Evolutionary conservation across 345 rosid genomes (phyloP), one percentile per base, ranked within the genome.

Genomic region (Hirschfeldia incana): DNA sequence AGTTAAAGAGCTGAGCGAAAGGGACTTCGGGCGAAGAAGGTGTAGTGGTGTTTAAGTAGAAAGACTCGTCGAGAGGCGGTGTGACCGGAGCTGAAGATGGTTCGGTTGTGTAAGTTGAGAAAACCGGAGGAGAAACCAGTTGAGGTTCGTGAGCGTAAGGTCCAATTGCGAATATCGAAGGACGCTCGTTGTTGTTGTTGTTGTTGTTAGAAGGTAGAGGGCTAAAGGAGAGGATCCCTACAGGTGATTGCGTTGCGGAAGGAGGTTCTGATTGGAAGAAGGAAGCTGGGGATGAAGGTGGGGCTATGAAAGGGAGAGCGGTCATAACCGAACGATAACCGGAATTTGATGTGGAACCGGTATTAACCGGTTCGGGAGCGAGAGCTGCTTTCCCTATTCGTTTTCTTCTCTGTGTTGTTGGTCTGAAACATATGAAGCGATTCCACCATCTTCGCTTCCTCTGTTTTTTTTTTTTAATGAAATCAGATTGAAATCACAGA

Each of bases 21-120:
- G 99, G 99, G 16, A 95, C 97, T 86, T 93, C 98, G 0, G 98
- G 99, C 0, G 99, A 95, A 70, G 99, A 93, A 36, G 99, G 99
- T 8, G 92, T 92, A 16, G 83, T 80, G 1, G 67, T 72, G 63
- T 93, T 89, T 82, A 90, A 78, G 83, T 91, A 92, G 80, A 93
- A 80, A 17, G 92, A 93, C 64, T 95, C 80, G 0, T 95, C 81
- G 0, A 85, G 91, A 32, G 98, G 99, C 8, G 98, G 99, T 37
- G 97, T 95, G 68, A 91, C 77, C 1, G 99, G 98, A 70, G 99
- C 97, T 46, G 98, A 93, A 65, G 99, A 95, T n/a, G 99, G 99
- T 85, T 95, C 98, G 1, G 99, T 93, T 32, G 90, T 91, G 81
- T 93, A 89, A 79, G 97, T 76, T 12, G 99, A 95, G 86, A 90